phyloP scores from a whole-genome alignment of 139 green algal genomes.

The Chlamydomonas incerta region DNA sequence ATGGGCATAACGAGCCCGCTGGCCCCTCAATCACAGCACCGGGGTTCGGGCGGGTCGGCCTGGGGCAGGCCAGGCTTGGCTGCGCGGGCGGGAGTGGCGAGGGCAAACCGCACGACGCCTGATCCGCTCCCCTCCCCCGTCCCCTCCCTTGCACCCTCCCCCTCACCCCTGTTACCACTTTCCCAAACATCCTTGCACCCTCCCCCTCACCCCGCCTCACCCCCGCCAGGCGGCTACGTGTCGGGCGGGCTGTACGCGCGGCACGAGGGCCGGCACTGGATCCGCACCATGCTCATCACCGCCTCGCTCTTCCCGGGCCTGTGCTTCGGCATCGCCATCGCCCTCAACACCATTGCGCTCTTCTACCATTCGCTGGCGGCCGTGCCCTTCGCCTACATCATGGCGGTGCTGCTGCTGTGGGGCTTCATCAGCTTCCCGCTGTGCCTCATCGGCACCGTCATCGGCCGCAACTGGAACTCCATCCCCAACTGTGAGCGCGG shows the following conservation, averaged over 20 bases:
- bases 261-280: slow-evolving; percentile 92
- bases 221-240: slow-evolving; percentile 71
- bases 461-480: slow-evolving; percentile 62
- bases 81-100: no score
- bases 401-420: slow-evolving; percentile 90
- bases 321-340: slow-evolving; percentile 89
- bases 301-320: slow-evolving; percentile 75
- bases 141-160: not conserved
- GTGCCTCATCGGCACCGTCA: slow-evolving; percentile 77
- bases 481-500: slow-evolving; percentile 60
- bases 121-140: not conserved
- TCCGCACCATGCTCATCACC: slow-evolving; percentile 92
- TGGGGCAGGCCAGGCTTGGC: no score
- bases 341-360: slow-evolving; percentile 97
- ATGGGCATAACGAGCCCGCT: no score
- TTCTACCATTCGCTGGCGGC: slow-evolving; percentile 91
- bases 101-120: no score
- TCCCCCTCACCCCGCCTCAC: not conserved
- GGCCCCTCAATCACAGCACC: no score
- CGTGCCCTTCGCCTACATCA: slow-evolving; percentile 93
- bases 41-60: no score
- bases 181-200: no score
- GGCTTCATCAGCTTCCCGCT: slow-evolving; percentile 95
- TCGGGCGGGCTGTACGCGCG: slow-evolving; percentile 88
- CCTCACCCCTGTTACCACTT: not conserved